Evolutionary conservation across 306 rosid species (phyloP).

Genomic region (Dryas drummondii): DNA sequence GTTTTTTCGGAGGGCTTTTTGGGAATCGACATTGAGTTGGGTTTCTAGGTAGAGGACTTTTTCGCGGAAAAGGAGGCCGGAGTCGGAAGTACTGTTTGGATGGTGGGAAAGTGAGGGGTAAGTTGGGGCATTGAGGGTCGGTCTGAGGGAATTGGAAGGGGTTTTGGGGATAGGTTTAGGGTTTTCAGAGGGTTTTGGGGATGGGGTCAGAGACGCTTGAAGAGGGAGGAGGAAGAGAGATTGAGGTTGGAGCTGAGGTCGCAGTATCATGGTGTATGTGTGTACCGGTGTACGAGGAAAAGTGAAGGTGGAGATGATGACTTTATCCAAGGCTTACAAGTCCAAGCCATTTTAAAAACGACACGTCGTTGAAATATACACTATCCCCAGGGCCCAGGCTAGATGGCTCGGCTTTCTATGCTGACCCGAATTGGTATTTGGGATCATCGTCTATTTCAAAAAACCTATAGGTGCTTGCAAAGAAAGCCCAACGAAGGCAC

Average conservation of each 20-base stretch:
- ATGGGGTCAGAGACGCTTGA: constrained; percentile 5
- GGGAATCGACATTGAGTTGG: constrained; percentile 54
- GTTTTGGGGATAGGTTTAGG: constrained; percentile 18
- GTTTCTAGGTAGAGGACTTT: constrained; percentile 63
- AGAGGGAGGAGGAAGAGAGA: constrained; percentile 16
- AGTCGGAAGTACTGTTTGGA: constrained; percentile 32
- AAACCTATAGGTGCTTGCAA: no score
- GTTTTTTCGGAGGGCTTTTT: constrained; percentile 60
- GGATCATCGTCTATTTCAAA: no score
- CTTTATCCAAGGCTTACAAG: neutral
- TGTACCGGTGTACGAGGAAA: neutral
- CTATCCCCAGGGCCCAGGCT: no score
- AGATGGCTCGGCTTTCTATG: no score
- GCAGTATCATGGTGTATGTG: constrained; percentile 13
- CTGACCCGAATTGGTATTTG: no score
- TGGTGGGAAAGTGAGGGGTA: constrained; percentile 30
- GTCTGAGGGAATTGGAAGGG: neutral
- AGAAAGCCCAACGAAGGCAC: no score
- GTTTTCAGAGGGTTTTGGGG: constrained; percentile 33
- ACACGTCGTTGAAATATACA: neutral
- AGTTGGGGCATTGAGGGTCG: constrained; percentile 1
- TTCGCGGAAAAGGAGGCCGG: constrained; percentile 66
- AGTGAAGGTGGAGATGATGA: neutral
- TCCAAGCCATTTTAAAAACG: neutral
- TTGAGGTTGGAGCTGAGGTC: constrained; percentile 11